phyloP scores from a whole-genome alignment of 495 filamentous ascomycete genomes.

The Xanthoparmelia taractica region DNA sequence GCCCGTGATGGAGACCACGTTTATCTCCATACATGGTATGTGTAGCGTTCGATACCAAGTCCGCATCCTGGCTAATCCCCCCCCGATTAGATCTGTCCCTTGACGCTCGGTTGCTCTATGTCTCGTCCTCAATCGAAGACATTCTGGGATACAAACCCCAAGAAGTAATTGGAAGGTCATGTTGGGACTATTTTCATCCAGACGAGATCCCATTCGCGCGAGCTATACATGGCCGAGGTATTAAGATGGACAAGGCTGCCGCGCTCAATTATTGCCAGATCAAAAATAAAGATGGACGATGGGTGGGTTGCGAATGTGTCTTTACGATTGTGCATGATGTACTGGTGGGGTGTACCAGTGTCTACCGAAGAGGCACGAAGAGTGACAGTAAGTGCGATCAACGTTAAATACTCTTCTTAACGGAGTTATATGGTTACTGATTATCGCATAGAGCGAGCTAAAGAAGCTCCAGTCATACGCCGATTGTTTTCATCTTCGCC shows the following conservation, averaged over 20 bases:
- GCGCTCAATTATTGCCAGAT: constrained; percentile 74
- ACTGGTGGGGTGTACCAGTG: constrained; percentile 74
- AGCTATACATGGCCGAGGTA: constrained; percentile 61
- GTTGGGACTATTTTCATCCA: constrained; percentile 81
- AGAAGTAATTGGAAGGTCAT: constrained; percentile 68
- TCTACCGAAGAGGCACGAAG: constrained; percentile 61
- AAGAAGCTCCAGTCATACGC: constrained; percentile 72
- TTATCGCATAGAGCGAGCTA: constrained; percentile 54
- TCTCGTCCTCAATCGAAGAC: constrained; percentile 72
- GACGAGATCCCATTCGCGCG: constrained; percentile 72
- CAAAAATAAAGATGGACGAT: constrained; percentile 58
- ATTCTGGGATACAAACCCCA: constrained; percentile 73
- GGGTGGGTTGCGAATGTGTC: constrained; percentile 80
- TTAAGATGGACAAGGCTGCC: constrained; percentile 76
- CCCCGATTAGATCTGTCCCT: constrained; percentile 52
- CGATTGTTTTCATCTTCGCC: constrained; percentile 74
- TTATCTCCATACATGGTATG: constrained; percentile 88
- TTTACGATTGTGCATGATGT: constrained; percentile 86
- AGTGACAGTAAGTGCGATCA: constrained; percentile 60
- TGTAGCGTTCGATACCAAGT: constrained; percentile 24
- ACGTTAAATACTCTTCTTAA: neutral
- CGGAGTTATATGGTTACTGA: neutral
- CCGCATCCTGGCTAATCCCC: constrained; percentile 17
- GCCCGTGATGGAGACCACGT: constrained; percentile 73
- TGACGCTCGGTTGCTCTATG: constrained; percentile 76